A percentile compares a stretch with the other conserved stretches of the same genome.
phyloP scores from a whole-genome alignment of 2,329 filamentous ascomycete genomes.

The Chrysoporthe deuterocubensis region DNA sequence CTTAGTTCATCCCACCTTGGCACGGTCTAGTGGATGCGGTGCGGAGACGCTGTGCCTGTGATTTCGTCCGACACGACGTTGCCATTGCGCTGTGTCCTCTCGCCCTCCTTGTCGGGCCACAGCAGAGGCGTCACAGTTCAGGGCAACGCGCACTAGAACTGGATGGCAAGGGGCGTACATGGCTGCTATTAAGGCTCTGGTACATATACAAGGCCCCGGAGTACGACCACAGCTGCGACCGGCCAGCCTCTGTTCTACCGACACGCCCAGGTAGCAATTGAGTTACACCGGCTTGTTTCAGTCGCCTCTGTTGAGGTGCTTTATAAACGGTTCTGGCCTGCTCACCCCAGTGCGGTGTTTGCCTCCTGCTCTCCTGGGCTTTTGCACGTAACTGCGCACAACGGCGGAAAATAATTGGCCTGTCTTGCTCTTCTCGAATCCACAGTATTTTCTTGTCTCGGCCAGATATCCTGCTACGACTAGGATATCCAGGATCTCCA shows the following conservation, averaged over 20 bases:
- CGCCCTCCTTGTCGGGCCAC: slow-evolving; percentile 4
- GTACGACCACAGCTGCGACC: slow-evolving; percentile 30
- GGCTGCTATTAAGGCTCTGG: slow-evolving; percentile 13
- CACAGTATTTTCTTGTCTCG: slow-evolving; percentile 23
- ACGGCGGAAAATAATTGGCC: slow-evolving; percentile 32
- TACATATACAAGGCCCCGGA: slow-evolving; percentile 16
- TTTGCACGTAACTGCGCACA: slow-evolving; percentile 30
- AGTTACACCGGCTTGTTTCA: slow-evolving; percentile 32
- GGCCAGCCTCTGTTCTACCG: slow-evolving; percentile 25
- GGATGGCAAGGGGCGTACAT: slow-evolving; percentile 12
- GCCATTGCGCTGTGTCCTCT: slow-evolving; percentile 19
- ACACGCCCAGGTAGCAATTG: slow-evolving; percentile 20
- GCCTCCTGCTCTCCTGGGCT: slow-evolving; percentile 28
- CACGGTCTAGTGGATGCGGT: slow-evolving; percentile 20
- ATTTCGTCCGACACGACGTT: slow-evolving; percentile 23
- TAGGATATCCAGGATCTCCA: background rate
- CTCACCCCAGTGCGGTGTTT: slow-evolving; percentile 22
- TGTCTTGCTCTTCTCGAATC: slow-evolving; percentile 28
- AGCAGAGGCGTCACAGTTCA: slow-evolving; percentile 11
- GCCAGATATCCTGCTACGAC: slow-evolving; percentile 17
- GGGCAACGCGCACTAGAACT: slow-evolving; percentile 5
- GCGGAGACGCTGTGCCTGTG: slow-evolving; percentile 26
- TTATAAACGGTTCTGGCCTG: slow-evolving; percentile 30
- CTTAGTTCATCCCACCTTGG: slow-evolving; percentile 14
- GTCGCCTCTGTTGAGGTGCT: slow-evolving; percentile 23